A percentile compares a stretch with the other conserved stretches of the same genome.
Conservation (phyloP, 306 rosid genomes). For the Cyamopsis tetragonoloba region DNA sequence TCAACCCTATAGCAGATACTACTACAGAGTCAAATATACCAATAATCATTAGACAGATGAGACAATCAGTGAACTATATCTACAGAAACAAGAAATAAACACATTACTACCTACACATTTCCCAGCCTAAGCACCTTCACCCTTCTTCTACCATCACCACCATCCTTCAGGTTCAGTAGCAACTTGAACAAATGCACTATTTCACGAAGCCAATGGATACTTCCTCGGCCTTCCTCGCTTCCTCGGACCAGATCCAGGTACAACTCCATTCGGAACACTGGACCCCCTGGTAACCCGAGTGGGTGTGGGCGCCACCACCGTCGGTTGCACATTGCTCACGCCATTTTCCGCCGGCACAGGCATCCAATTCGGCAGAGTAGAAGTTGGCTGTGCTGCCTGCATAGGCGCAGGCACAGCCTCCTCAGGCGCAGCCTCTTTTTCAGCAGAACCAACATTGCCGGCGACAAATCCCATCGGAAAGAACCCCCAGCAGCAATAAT, state of each 20-base stretch:
- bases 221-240: constrained; percentile 85
- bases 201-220: constrained; percentile 19
- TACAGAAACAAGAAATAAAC: constrained; percentile 17
- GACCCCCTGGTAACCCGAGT: background rate
- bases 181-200: background rate
- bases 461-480: constrained; percentile 72
- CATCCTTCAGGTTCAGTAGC: background rate
- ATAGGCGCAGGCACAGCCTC: background rate
- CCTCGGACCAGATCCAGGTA: constrained; percentile 1
- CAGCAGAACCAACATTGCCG: constrained; percentile 24
- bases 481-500: constrained; percentile 90
- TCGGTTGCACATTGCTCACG: background rate
- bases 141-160: background rate
- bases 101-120: constrained; percentile 22
- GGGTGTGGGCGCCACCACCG: background rate
- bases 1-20: constrained; percentile 11
- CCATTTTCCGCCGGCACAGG: constrained; percentile 31
- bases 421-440: constrained; percentile 18
- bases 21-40: background rate
- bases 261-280: constrained; percentile 24
- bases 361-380: constrained; percentile 64
- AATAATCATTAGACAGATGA: constrained; percentile 1
- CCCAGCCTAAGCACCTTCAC: background rate
- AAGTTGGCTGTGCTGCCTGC: background rate
- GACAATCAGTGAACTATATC: constrained; percentile 26